Base-by-base conservation (phyloP, 768 basidiomycete species). In the Lactarius vividus region DNA sequence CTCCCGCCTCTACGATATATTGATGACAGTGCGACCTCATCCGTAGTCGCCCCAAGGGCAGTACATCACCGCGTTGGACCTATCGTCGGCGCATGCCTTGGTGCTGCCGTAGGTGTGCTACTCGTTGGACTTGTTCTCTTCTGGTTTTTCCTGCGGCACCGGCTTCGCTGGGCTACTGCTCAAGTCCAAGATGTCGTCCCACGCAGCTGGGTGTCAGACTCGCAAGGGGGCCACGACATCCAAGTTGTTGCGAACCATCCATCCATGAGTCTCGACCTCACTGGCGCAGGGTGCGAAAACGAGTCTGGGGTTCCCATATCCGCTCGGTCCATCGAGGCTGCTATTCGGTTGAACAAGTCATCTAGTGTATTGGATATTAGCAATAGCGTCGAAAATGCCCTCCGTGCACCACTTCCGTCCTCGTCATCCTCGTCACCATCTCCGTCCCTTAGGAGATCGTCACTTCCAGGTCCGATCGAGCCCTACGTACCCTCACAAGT, bases 281-380 rank as follows among this genome's bases (percentile, higher is more conserved):
- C 39, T 2, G 65, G 61, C 20, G 39, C 57, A n/a, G 61, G 29
- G 29, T 20, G 39, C 9, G 57, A 54, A 53, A 55, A 29, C 5
- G 15, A 8, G 23, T 62, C 49, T 29, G 23, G 29, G 23, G 31
- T 23, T 9, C 49, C 29, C 4, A 10, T 13, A 11, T 62, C 56
- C 31, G 35, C 55, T 16, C 35, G 26, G 28, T 20, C 60, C 16
- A 26, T 29, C 31, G 55, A 61, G 20, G 10, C 18, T 39, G 6
- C 18, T 39, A 53, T 56, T 28, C 61, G 29, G 13, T 62, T 46
- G 49, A 54, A 62, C 31, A 44, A 53, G 31, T 37, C 57, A 4
- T 20, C 49, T 6, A 61, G 62, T 7, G 65, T 66, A 15, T 42
- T 66, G 18, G 65, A 66, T 37, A 66, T 66, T 20, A 62, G 61